These are phyloP conservation scores for Hymenoscyphus scutula DNA, from an alignment of 2,329 filamentous ascomycete genomes.

Conservation along the genomic window DNA sequence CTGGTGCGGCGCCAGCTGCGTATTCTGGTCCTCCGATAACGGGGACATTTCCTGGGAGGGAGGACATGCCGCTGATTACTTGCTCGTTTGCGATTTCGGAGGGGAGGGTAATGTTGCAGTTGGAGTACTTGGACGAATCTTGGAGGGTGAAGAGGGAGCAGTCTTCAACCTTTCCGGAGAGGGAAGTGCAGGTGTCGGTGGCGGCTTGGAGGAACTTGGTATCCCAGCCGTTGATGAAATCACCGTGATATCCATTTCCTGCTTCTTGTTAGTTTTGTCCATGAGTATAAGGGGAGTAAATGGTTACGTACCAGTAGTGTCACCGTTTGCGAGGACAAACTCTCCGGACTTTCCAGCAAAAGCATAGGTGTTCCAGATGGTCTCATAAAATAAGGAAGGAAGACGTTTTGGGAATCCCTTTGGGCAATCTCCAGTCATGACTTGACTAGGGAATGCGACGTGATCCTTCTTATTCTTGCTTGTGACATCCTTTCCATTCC, in stretches of 20 bases:
- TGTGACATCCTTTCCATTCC: conserved; percentile 68
- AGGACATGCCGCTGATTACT: conserved; percentile 48
- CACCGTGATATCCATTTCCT: conserved; percentile 76
- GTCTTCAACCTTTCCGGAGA: conserved; percentile 65
- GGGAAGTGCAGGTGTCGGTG: conserved; percentile 72
- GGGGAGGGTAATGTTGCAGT: conserved; percentile 67
- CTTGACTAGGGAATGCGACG: conserved; percentile 73
- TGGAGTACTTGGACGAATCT: conserved; percentile 47
- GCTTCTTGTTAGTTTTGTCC: conserved; percentile 12
- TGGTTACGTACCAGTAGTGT: conserved; percentile 60
- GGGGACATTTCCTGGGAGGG: conserved; percentile 63
- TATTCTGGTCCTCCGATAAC: conserved; percentile 46
- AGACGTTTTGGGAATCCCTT: conserved; percentile 64
- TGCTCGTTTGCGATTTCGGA: conserved; percentile 56
- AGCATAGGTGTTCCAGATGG: conserved; percentile 72
- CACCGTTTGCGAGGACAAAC: conserved; percentile 77
- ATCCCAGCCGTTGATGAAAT: conserved; percentile 81
- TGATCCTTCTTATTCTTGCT: conserved; percentile 57
- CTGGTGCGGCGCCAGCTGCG: conserved; percentile 31
- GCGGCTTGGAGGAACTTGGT: conserved; percentile 65
- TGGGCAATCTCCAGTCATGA: conserved; percentile 76
- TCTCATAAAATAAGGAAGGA: conserved; percentile 79
- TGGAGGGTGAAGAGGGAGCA: conserved; percentile 75
- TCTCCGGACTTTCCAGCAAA: conserved; percentile 62
- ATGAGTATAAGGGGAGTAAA: not conserved